Evolutionary conservation across 83 land plant genomes (phyloP), one percentile per base, ranked within the genome.

Genomic region (Picea engelmannii): DNA sequence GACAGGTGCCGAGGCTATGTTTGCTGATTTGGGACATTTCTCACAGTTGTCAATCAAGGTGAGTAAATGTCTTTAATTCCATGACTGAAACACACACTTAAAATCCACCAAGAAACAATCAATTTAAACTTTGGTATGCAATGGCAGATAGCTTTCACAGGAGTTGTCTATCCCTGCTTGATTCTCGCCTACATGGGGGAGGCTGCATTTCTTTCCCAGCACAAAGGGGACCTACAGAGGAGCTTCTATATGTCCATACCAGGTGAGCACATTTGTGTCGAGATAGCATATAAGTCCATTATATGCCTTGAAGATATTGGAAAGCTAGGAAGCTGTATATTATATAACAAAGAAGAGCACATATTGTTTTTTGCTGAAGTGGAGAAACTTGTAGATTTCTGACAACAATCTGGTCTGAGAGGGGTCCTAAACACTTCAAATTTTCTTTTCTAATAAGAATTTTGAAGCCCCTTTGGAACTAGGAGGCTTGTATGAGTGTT

Each of bases 181-280:
- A 71, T 95, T 62, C 83, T 93, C 63, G 95, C 93, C 47, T 95
- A 95, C 79, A 91, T 91, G 91, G 97, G 97, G 20, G 94, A 93
- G 74, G 95, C 95, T 78, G 97, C 97, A 55, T 95, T 83, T 80
- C 88, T 95, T 62, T 86, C 92, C 59, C 85, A 89, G 76, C 84
- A 92, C 81, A 86, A 82, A 59, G 79, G 84, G 47, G 88, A 86
- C 27, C 79, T 86, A 21, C 83, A 84, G 47, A 66, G 62, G 75
- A 91, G 93, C 86, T 95, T 95, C 78, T 93, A 93, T 75, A 85
- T 78, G 58, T 85, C 97, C 12, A 83, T 95, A 59, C 97, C 97
- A 88, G 91, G 97, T 85, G 87, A 79, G 62, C 31, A 40, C 47
- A 8, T 73, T n/a, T 58, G 4, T 40, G 25, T 49, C 7, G 16